Evolutionary conservation across 495 filamentous ascomycete genomes (phyloP).

Genomic region (Daldinia caldariorum): DNA sequence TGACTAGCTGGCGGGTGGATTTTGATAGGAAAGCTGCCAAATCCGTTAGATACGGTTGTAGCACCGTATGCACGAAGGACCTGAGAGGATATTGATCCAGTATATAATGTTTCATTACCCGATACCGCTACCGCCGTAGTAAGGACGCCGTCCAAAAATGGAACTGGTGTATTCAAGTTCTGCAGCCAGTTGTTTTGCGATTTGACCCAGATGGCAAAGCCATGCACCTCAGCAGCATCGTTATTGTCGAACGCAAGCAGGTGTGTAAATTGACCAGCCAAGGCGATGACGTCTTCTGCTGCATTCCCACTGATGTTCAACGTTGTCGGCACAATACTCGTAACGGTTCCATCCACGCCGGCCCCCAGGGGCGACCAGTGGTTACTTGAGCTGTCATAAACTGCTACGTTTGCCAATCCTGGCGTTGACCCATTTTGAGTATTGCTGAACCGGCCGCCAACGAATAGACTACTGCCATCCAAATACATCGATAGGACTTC

Average conservation of each 20-base stretch:
- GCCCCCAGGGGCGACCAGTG: slow-evolving; percentile 83
- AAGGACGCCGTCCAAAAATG: slow-evolving; percentile 74
- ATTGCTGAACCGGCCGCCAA: slow-evolving; percentile 86
- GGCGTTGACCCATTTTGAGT: slow-evolving; percentile 67
- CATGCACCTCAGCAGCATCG: slow-evolving; percentile 66
- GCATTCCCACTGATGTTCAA: slow-evolving; percentile 78
- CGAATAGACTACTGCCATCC: slow-evolving; percentile 73
- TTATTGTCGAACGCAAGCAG: slow-evolving; percentile 73
- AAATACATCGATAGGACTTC: slow-evolving; percentile 75
- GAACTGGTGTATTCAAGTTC: slow-evolving; percentile 73
- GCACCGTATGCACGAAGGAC: slow-evolving; percentile 74
- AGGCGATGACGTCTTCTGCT: slow-evolving; percentile 76
- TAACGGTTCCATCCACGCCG: slow-evolving; percentile 85
- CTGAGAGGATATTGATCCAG: slow-evolving; percentile 79
- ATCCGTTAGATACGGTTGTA: slow-evolving; percentile 66
- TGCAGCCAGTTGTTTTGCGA: slow-evolving; percentile 88
- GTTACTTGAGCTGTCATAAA: slow-evolving; percentile 74
- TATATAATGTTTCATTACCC: slow-evolving; percentile 70
- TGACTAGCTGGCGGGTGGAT: slow-evolving; percentile 59
- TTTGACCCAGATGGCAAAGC: slow-evolving; percentile 95
- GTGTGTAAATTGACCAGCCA: slow-evolving; percentile 83
- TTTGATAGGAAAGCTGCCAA: slow-evolving; percentile 68
- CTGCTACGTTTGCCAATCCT: slow-evolving; percentile 76
- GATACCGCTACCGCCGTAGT: slow-evolving; percentile 71
- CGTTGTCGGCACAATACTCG: slow-evolving; percentile 74